Percentiles rank a stretch among this genome's conserved stretches.
These are phyloP conservation scores for Lecanoromycetidae sp. DNA, from an alignment of 2,329 filamentous ascomycete species.

Conservation along the genomic window DNA sequence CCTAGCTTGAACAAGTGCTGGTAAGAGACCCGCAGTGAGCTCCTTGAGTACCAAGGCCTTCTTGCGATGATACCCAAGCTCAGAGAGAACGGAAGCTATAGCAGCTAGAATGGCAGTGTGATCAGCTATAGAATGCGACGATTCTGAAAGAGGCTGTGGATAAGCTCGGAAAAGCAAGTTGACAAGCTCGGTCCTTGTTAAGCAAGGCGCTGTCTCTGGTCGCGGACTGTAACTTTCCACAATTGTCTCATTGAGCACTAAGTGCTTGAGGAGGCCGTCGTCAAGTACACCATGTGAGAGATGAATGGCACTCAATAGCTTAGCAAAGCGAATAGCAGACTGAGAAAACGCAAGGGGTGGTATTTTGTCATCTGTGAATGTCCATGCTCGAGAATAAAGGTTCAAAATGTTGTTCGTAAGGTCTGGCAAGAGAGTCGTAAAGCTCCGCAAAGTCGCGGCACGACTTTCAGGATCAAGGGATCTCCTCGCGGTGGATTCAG, in stretches of 20 bases:
- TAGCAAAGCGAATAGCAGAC: constrained; percentile 60
- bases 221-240: background rate
- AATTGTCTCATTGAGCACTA: constrained; percentile 21
- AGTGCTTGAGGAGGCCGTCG: constrained; percentile 40
- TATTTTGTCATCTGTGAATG: constrained; percentile 52
- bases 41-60: constrained; percentile 84
- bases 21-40: constrained; percentile 68
- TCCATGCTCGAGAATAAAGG: constrained; percentile 57
- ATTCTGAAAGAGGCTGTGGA: constrained; percentile 43
- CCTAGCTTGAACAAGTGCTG: constrained; percentile 75
- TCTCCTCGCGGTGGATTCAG: constrained; percentile 28
- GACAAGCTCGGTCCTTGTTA: constrained; percentile 51
- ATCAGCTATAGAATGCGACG: constrained; percentile 60
- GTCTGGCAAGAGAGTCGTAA: constrained; percentile 52
- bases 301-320: constrained; percentile 56
- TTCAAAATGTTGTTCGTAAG: constrained; percentile 62
- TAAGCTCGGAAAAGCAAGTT: constrained; percentile 57
- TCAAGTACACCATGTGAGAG: constrained; percentile 52
- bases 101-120: constrained; percentile 69
- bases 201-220: constrained; percentile 25
- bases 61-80: constrained; percentile 71
- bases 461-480: constrained; percentile 37
- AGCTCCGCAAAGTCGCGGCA: constrained; percentile 35
- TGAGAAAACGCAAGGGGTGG: constrained; percentile 62
- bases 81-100: constrained; percentile 72